phyloP scores from a whole-genome alignment of 148 eudicot species.

The Fagopyrum tataricum region DNA sequence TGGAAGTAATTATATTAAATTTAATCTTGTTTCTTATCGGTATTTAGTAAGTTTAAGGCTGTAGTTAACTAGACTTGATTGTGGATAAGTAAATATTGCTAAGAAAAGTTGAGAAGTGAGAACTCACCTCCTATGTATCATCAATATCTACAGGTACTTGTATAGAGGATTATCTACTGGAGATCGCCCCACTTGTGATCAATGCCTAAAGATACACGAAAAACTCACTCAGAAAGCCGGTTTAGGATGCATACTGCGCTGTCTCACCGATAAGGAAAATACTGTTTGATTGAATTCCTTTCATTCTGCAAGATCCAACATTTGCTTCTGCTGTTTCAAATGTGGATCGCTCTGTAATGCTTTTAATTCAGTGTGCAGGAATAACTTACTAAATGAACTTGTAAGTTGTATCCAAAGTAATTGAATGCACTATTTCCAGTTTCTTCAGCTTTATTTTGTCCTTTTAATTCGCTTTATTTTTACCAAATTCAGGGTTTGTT shows the following conservation, averaged over 20 bases:
- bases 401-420: not conserved
- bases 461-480: too few relatives aligned
- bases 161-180: slow-evolving; percentile 91
- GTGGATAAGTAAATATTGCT: not conserved
- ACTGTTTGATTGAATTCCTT: slow-evolving; percentile 38
- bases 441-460: not conserved
- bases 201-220: slow-evolving; percentile 86
- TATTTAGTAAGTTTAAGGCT: not conserved
- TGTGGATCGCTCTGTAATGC: not conserved
- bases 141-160: slow-evolving; percentile 52
- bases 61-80: not conserved
- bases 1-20: too few relatives aligned
- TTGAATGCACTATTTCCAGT: not conserved
- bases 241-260: slow-evolving; percentile 85
- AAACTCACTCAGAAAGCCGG: slow-evolving; percentile 91
- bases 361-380: not conserved
- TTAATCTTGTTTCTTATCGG: not conserved
- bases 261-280: slow-evolving; percentile 72
- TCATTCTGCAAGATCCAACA: not conserved
- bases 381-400: not conserved
- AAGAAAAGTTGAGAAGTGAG: not conserved
- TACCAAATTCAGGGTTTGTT: too few relatives aligned
- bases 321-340: not conserved
- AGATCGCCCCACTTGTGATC: slow-evolving; percentile 94
- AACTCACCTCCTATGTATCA: not conserved